Base-by-base conservation (phyloP, 108 stramenopile species). In the Conticribra guillardii region DNA sequence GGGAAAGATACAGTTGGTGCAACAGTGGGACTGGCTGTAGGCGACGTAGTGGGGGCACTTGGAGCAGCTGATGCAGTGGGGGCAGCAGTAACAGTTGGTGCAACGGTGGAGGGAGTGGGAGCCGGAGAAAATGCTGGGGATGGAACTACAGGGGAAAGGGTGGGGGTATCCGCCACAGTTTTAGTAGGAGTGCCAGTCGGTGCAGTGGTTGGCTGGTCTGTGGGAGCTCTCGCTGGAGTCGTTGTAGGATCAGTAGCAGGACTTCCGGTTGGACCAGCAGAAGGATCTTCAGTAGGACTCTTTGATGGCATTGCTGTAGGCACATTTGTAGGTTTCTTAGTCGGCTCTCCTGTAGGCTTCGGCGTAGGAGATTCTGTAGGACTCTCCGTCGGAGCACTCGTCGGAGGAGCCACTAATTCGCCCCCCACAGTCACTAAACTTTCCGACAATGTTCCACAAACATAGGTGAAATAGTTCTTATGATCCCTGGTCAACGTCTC, bases 361-460 rank as follows among this genome's bases (percentile, higher is more conserved):
- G 29, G 65, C 23, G 50, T 64, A 4, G 63, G 63, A 17, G 45
- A 21, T n/a, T 41, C 53, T 19, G 52, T 47, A 71, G 70, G 70
- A 37, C 11, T 17, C 11, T 27, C 5, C 26, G 53, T 70, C 8
- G 76, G 76, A 3, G 22, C 37, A 18, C 22, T n/a, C 4, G 75
- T 64, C 21, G 67, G 61, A 19, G 46, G 62, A 11, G 67, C 59
- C 0, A 70, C 64, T 26, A 77, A 44, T 8, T 41, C 21, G 4
- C 32, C 59, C 2, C 63, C 63, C 18, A 70, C 27, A 34, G 32
- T 55, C 54, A 49, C 49, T 28, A 77, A 60, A 16, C 54, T 57
- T 33, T 70, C 63, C 0, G 37, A 33, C 69, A 77, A 70, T 11
- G 69, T 70, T 15, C 69, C 76, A 26, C 76, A 77, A 41, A 77